Conservation (phyloP, 352 stramenopile genomes). For the Pythium oligandrum region DNA sequence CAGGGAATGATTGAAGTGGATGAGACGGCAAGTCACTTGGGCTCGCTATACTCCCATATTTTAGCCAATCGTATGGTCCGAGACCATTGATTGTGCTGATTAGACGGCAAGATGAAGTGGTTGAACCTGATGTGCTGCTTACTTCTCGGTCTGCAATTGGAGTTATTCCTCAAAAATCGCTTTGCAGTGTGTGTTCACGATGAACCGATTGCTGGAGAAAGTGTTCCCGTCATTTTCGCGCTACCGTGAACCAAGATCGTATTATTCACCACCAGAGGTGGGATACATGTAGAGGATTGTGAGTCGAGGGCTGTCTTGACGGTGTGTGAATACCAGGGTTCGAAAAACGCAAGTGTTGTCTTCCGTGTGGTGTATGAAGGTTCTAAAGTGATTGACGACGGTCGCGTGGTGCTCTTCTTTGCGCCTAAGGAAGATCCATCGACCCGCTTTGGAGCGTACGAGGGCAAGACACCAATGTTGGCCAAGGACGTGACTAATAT, state of each 20-base stretch:
- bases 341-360: conserved; percentile 34
- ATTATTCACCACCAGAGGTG: conserved; percentile 66
- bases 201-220: conserved; percentile 68
- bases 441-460: conserved; percentile 52
- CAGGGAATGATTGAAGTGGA: no score
- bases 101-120: no score
- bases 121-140: no score
- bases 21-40: no score
- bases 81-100: no score
- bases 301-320: no score
- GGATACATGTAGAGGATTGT: background rate
- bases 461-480: conserved; percentile 55
- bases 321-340: conserved; percentile 23
- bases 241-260: conserved; percentile 35
- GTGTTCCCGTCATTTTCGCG: background rate
- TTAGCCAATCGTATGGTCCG: no score
- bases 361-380: conserved; percentile 51
- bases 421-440: conserved; percentile 28
- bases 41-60: no score
- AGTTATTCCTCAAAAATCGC: no score
- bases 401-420: conserved; percentile 67
- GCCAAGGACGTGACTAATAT: conserved; percentile 60
- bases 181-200: conserved; percentile 7
- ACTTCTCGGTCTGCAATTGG: no score
- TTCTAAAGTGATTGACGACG: conserved; percentile 26